Evolutionary conservation across 1,284 basidiomycete genomes (phyloP).

Genomic region (Lentinula novae-zelandiae): DNA sequence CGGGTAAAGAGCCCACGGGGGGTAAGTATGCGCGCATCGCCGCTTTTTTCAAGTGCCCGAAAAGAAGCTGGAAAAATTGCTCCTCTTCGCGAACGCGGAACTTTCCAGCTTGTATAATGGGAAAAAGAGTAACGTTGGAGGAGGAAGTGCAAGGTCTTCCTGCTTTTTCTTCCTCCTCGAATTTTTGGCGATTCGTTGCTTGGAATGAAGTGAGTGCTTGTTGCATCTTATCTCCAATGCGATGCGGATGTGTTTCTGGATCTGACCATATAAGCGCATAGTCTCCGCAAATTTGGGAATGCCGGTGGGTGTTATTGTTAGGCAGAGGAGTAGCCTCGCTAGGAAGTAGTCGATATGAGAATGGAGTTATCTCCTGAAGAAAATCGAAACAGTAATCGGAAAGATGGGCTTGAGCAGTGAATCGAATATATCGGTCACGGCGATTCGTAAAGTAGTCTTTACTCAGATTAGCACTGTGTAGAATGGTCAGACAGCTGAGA

Average conservation of each 20-base stretch:
- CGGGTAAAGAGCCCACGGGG: background rate
- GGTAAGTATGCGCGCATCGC: background rate
- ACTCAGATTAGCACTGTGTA: slow-evolving; percentile 86
- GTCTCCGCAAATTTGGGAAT: slow-evolving; percentile 31
- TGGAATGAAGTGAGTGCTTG: slow-evolving; percentile 51
- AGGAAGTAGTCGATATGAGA: slow-evolving; percentile 69
- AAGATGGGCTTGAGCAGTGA: slow-evolving; percentile 59
- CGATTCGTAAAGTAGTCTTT: slow-evolving; percentile 93
- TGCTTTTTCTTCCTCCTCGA: slow-evolving; percentile 16
- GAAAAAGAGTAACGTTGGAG: slow-evolving; percentile 63
- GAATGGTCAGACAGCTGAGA: background rate
- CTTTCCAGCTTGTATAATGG: slow-evolving; percentile 83
- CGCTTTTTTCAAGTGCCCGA: slow-evolving; percentile 35
- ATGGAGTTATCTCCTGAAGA: slow-evolving; percentile 63
- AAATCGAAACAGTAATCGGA: slow-evolving; percentile 85
- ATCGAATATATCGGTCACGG: slow-evolving; percentile 90
- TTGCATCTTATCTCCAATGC: slow-evolving; percentile 52
- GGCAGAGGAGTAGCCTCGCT: slow-evolving; percentile 6
- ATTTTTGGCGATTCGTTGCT: slow-evolving; percentile 27
- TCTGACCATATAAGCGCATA: slow-evolving; percentile 58
- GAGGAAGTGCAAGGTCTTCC: background rate
- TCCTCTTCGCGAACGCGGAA: slow-evolving; percentile 85
- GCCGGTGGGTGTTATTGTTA: slow-evolving; percentile 4
- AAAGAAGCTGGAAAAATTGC: slow-evolving; percentile 53
- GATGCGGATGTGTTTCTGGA: slow-evolving; percentile 50